Base-by-base conservation (phyloP, 805 yeast species). In the Pichia heedii region DNA sequence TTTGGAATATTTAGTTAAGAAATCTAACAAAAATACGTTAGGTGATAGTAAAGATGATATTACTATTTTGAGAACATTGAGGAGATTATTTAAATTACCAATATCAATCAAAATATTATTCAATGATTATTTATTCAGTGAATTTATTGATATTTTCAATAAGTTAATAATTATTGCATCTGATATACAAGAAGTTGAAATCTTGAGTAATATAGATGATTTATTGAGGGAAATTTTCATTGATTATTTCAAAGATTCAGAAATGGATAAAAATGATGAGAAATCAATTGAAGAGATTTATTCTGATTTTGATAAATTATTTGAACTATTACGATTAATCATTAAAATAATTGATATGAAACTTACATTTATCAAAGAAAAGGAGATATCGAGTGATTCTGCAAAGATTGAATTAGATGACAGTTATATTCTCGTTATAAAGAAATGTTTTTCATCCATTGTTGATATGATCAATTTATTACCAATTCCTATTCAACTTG, bases 291-390 rank as follows among this genome's bases (percentile, higher is more conserved):
- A 72, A 10, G 69, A 66, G 32, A 65, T 77, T 43, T 65, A 72
- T 29, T 62, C 67, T 24, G 81, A 79, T 41, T 80, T 84, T 43
- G 95, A 86, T 52, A 86, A 84, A 54, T 63, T 87, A 36, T 86
- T 90, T 59, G 97, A 90, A 56, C 66, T 89, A 22, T 62, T 88
- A 40, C 70, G 96, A 49, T 71, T 88, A 6, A 73, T 76, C 16
- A 69, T 84, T 66, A 67, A 80, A 19, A 81, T 85, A 0, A 62
- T 88, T 16, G 71, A 80, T 22, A 70, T 67, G 26, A 63, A 73
- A 9, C 61, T 83, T 36, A 89, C 94, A 9, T 73, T 78, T 41
- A 64, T 81, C 34, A 71, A 73, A 44, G 71, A 69, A 24, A 71
- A 68, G 34, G 70, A 56, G 43, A 65, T 72, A 39, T 2, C 13